Evolutionary conservation across 129 eudicot genomes (phyloP).

Genomic region (Helichrysum umbraculigerum): DNA sequence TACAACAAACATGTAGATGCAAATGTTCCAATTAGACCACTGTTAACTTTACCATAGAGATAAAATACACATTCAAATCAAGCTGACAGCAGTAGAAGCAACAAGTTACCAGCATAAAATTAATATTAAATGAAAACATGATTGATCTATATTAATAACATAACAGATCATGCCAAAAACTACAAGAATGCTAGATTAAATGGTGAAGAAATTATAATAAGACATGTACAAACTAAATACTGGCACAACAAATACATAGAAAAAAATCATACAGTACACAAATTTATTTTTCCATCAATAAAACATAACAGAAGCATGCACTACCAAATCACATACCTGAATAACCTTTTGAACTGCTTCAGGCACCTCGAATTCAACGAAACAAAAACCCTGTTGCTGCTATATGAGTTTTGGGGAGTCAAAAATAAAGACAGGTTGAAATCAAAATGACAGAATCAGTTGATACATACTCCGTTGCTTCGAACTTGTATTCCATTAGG

Average conservation of each 20-base stretch:
- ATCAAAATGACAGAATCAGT: constrained; percentile 1
- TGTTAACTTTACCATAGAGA: neutral
- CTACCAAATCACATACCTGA: constrained; percentile 51
- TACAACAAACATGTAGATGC: too few species aligned
- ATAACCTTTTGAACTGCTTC: constrained; percentile 73
- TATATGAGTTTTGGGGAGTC: constrained; percentile 24
- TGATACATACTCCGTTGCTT: constrained; percentile 58
- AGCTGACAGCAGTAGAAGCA: neutral
- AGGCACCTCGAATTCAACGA: constrained; percentile 86
- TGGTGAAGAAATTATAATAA: neutral
- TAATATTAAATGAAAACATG: neutral
- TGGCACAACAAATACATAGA: neutral
- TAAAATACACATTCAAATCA: neutral
- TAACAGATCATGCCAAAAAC: neutral
- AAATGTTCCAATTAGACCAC: too few species aligned
- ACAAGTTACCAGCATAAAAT: neutral
- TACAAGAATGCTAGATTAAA: neutral
- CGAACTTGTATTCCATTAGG: constrained; percentile 82
- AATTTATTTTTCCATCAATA: neutral
- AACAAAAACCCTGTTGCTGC: constrained; percentile 79
- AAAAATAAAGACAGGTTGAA: constrained; percentile 6
- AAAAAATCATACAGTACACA: neutral
- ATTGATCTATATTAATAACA: neutral
- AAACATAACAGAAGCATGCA: neutral
- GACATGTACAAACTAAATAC: neutral